Percentiles rank a stretch among this genome's conserved stretches.
Conservation (phyloP, 2,329 filamentous ascomycete genomes). For the Fusarium sp. region DNA sequence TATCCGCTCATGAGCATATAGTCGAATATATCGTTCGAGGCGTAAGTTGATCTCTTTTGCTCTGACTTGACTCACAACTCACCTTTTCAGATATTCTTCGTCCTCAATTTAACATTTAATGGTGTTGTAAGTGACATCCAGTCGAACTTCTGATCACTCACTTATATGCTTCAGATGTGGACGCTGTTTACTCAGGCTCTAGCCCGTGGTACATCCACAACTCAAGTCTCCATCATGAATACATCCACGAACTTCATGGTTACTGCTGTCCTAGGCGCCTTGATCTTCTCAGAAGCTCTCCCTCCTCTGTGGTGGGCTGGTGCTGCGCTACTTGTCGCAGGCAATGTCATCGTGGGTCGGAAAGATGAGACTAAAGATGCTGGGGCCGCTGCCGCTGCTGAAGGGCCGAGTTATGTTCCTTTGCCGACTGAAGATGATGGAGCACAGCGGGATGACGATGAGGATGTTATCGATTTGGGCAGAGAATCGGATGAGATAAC, state of each 20-base stretch:
- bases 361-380: conserved; percentile 63
- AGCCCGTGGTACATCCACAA: conserved; percentile 77
- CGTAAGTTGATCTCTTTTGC: conserved; percentile 49
- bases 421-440: conserved; percentile 41
- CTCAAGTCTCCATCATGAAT: conserved; percentile 83
- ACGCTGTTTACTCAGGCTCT: conserved; percentile 82
- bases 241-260: conserved; percentile 84
- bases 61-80: conserved; percentile 3
- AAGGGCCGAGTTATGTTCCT: conserved; percentile 43
- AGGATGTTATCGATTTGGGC: conserved; percentile 50
- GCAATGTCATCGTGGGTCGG: conserved; percentile 80
- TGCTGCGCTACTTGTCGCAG: conserved; percentile 75
- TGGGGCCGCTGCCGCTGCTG: conserved; percentile 29
- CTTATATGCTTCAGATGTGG: conserved; percentile 71
- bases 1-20: conserved; percentile 51
- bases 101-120: conserved; percentile 78
- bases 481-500: conserved; percentile 34
- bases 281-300: conserved; percentile 76
- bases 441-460: conserved; percentile 43
- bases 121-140: conserved; percentile 62
- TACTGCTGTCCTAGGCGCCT: conserved; percentile 75
- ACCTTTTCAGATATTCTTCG: conserved; percentile 71
- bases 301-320: conserved; percentile 82
- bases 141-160: not conserved
- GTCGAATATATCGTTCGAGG: conserved; percentile 61